Evolutionary conservation across 2,329 filamentous ascomycete species (phyloP).

Genomic region (Pseudocercospora crystallina): DNA sequence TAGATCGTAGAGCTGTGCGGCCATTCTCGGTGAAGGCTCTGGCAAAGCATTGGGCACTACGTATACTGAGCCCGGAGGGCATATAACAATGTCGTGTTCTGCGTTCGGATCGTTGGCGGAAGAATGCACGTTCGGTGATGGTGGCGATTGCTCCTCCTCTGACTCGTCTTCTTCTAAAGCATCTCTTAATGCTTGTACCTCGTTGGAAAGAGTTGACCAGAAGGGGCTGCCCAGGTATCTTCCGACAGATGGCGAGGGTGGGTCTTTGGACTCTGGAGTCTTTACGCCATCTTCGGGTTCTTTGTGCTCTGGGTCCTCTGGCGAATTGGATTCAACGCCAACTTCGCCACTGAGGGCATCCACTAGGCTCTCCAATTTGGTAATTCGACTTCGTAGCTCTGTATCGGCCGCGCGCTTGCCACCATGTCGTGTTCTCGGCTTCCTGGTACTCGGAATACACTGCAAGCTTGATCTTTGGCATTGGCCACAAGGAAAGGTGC

Average conservation of each 20-base stretch:
- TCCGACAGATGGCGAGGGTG: slow-evolving; percentile 7
- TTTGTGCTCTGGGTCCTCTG: background rate
- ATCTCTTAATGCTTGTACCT: slow-evolving; percentile 31
- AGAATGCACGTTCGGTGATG: background rate
- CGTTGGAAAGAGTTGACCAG: slow-evolving; percentile 30
- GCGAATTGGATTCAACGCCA: background rate
- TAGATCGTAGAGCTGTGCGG: slow-evolving; percentile 18
- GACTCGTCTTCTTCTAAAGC: slow-evolving; percentile 29
- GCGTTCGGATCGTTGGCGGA: background rate
- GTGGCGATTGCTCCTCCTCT: slow-evolving; percentile 14
- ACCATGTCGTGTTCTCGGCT: slow-evolving; percentile 28
- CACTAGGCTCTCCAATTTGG: slow-evolving; percentile 33
- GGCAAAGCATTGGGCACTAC: slow-evolving; percentile 29
- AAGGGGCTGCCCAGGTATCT: slow-evolving; percentile 25
- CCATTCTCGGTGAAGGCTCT: slow-evolving; percentile 22
- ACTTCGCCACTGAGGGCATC: slow-evolving; percentile 31
- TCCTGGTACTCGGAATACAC: slow-evolving; percentile 28
- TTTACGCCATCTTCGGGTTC: background rate
- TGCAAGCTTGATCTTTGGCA: slow-evolving; percentile 28
- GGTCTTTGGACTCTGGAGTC: background rate
- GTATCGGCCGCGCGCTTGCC: slow-evolving; percentile 29
- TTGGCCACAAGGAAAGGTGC: slow-evolving; percentile 30
- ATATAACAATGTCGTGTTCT: slow-evolving; percentile 28
- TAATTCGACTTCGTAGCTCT: slow-evolving; percentile 30
- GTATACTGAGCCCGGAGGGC: slow-evolving; percentile 25